phyloP scores from a whole-genome alignment of 345 rosid species.

The Syzygium aqueum region DNA sequence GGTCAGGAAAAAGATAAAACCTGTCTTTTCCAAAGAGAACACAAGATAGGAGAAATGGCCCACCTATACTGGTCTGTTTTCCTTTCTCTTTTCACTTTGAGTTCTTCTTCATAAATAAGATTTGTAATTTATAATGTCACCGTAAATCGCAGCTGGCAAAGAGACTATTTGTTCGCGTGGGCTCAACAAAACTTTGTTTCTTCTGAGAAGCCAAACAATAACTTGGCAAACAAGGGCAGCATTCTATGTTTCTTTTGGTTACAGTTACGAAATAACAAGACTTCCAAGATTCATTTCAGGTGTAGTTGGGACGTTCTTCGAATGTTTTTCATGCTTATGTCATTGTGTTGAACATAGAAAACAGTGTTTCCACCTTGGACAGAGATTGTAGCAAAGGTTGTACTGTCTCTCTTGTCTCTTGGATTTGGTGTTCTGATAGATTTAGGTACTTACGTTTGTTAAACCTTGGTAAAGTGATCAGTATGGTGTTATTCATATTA shows the following conservation, averaged over 20 bases:
- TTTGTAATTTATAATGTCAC: background rate
- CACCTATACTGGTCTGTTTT: background rate
- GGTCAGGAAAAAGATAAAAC: constrained; percentile 30
- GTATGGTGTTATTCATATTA: background rate
- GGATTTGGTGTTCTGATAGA: background rate
- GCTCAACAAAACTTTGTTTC: background rate
- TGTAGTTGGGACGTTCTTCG: background rate
- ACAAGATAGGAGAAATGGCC: constrained; percentile 4
- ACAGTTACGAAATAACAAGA: background rate
- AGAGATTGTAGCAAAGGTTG: background rate
- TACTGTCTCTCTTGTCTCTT: background rate
- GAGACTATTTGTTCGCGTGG: background rate
- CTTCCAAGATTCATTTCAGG: background rate
- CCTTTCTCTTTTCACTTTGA: background rate
- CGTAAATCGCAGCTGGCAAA: background rate
- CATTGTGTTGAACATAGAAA: background rate
- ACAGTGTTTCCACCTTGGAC: background rate
- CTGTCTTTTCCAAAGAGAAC: constrained; percentile 28
- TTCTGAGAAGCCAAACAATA: background rate
- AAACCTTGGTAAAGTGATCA: background rate
- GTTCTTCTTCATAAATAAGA: background rate
- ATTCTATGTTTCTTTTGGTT: background rate
- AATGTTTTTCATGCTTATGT: background rate
- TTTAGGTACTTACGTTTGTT: background rate
- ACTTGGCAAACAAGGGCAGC: background rate